These are phyloP conservation scores for Xylaria sp. DNA, from an alignment of 2,329 filamentous ascomycete species.

Conservation along the genomic window DNA sequence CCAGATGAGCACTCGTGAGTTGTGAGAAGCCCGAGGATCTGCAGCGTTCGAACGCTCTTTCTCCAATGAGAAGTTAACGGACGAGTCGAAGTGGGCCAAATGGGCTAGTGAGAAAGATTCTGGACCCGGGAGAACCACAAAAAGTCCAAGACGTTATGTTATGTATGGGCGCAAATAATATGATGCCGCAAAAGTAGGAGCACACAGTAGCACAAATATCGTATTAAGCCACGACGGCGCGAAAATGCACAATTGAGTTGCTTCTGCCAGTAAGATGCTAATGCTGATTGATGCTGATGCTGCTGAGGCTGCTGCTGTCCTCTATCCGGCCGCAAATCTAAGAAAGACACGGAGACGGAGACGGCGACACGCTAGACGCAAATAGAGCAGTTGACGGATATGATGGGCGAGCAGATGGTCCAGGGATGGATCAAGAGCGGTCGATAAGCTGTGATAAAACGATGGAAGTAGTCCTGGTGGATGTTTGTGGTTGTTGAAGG, in stretches of 20 bases:
- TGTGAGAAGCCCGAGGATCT: slow-evolving; percentile 9
- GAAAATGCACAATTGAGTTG: slow-evolving; percentile 6
- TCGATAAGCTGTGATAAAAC: background rate
- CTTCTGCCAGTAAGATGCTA: background rate
- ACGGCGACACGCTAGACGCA: background rate
- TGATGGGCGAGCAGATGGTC: background rate
- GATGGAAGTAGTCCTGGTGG: slow-evolving; percentile 27
- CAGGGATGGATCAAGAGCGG: background rate
- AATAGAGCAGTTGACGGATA: background rate
- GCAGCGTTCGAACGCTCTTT: slow-evolving; percentile 13
- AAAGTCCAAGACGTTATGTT: slow-evolving; percentile 1
- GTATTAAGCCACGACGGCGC: slow-evolving; percentile 8
- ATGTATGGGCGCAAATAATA: slow-evolving; percentile 8
- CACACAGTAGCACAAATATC: slow-evolving; percentile 6
- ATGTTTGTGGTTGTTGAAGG: slow-evolving; percentile 21
- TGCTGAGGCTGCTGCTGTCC: background rate
- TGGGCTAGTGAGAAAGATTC: slow-evolving; percentile 16
- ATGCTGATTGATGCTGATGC: background rate
- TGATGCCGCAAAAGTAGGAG: slow-evolving; percentile 7
- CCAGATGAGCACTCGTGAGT: slow-evolving; percentile 3
- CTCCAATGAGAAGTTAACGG: slow-evolving; percentile 24
- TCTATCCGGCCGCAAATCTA: slow-evolving; percentile 11
- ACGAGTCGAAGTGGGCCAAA: slow-evolving; percentile 23
- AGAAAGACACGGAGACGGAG: background rate
- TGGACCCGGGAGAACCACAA: slow-evolving; percentile 20